Conservation (phyloP, 805 yeast genomes). For the Candida sakaeoensis region DNA sequence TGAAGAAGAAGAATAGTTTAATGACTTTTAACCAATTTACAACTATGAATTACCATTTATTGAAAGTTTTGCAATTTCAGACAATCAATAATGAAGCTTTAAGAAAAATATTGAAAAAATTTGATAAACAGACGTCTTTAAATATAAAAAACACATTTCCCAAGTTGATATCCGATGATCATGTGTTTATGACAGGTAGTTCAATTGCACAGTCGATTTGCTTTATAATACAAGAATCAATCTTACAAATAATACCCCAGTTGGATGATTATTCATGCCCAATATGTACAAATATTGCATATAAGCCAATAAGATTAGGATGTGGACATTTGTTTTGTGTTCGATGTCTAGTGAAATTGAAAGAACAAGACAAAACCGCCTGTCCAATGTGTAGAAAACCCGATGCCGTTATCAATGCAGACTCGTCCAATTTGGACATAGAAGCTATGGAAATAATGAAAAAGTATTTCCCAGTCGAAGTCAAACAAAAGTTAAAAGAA, state of each 20-base stretch:
- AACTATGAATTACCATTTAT: slow-evolving; percentile 48
- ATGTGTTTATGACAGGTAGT: slow-evolving; percentile 41
- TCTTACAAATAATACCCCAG: slow-evolving; percentile 63
- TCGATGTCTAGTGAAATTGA: slow-evolving; percentile 65
- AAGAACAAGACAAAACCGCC: slow-evolving; percentile 51
- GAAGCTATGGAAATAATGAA: slow-evolving; percentile 52
- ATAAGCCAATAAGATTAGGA: slow-evolving; percentile 60
- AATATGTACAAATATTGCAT: slow-evolving; percentile 66
- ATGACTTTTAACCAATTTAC: slow-evolving; percentile 49
- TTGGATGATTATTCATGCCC: slow-evolving; percentile 76
- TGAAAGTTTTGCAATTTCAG: slow-evolving; percentile 58
- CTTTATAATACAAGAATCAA: slow-evolving; percentile 49
- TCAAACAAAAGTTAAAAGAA: slow-evolving; percentile 56
- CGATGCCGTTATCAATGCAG: slow-evolving; percentile 53
- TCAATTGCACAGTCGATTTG: slow-evolving; percentile 55
- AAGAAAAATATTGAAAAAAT: slow-evolving; percentile 66
- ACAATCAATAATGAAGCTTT: slow-evolving; percentile 61
- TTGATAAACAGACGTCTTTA: slow-evolving; percentile 67
- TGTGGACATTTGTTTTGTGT: slow-evolving; percentile 74
- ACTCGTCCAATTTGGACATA: slow-evolving; percentile 55
- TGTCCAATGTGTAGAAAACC: slow-evolving; percentile 67
- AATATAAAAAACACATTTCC: slow-evolving; percentile 47
- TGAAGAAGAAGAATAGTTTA: slow-evolving; percentile 45
- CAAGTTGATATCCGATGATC: slow-evolving; percentile 36
- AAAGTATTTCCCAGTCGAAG: slow-evolving; percentile 62